Base-by-base conservation (phyloP, 2,329 filamentous ascomycete genomes). In the Fusarium hostae region DNA sequence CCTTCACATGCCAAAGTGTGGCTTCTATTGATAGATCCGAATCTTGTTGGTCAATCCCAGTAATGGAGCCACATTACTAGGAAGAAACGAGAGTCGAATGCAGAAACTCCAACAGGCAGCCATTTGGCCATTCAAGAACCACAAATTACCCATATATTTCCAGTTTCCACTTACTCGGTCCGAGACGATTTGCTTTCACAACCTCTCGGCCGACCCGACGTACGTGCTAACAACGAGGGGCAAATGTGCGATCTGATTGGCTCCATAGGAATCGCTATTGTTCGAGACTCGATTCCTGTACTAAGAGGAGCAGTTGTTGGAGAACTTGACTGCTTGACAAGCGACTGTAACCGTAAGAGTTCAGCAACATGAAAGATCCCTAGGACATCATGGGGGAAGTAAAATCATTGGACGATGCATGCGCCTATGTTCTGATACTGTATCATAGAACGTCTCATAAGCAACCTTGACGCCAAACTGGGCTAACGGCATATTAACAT, bases 1-100 rank as follows among this genome's bases (percentile, higher is more conserved):
- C 48, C 63, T 73, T 76, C 73, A 75, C 73, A 75, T 75, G 73
- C 57, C 63, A 62, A 34, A 61, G 51, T n/a, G 48, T 40, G 44
- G 45, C 40, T 60, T 64, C 63, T 52, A 61, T 52, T 60, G 51
- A 56, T 58, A 54, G 43, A 54, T 37, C 28, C 24, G 44, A 37
- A 52, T 63, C 41, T 26, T 45, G 39, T 44, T 65, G 44, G 48
- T 44, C 41, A 51, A 63, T 66, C 48, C 48, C 28, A 44, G 54
- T 40, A 24, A 48, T 43, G 43, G 61, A 50, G 48, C 61, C 71
- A 68, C 59, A 57, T 56, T 52, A 40, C 63, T 71, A 73, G 60
- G 61, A 59, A 65, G 60, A 63, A 76, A 75, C 41, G 63, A 75
- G 69, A 45, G 41, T 58, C 43, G 24, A 48, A 57, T 71, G 73